Conservation (phyloP, 805 yeast genomes). For the Zygosaccharomyces bailii region DNA sequence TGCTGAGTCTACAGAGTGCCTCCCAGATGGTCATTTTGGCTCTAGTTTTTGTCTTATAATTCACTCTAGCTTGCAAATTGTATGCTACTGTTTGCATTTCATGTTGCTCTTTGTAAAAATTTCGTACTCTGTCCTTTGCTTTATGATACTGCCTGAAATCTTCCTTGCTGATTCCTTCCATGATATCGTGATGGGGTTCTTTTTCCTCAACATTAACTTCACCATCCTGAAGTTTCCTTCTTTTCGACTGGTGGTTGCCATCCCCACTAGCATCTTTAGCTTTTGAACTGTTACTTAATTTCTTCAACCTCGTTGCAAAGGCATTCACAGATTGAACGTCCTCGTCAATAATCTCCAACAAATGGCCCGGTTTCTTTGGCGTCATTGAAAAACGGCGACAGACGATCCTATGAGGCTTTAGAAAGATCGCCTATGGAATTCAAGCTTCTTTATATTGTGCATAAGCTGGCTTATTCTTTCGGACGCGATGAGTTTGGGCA, state of each 20-base stretch:
- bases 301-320: slow-evolving; percentile 30
- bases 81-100: slow-evolving; percentile 68
- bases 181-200: slow-evolving; percentile 4
- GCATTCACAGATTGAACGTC: slow-evolving; percentile 43
- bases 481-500: no score
- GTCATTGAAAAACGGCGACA: no score
- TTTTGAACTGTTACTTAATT: neutral
- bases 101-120: slow-evolving; percentile 66
- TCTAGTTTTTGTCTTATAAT: slow-evolving; percentile 63
- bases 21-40: slow-evolving; percentile 73
- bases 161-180: slow-evolving; percentile 31
- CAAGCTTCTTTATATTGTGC: no score
- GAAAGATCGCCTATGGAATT: no score
- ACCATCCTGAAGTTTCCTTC: slow-evolving; percentile 4
- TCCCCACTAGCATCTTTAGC: slow-evolving; percentile 4
- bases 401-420: no score
- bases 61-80: slow-evolving; percentile 66
- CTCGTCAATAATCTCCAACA: slow-evolving; percentile 42
- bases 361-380: slow-evolving; percentile 27
- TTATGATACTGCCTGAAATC: slow-evolving; percentile 62
- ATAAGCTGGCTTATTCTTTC: no score
- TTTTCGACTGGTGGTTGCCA: slow-evolving; percentile 1
- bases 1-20: slow-evolving; percentile 58
- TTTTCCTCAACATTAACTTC: neutral
- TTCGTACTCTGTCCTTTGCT: slow-evolving; percentile 64